Evolutionary conservation across 441 rosid species (phyloP), one percentile per base, ranked within the genome.

Genomic region (Dalechampia spathulata): DNA sequence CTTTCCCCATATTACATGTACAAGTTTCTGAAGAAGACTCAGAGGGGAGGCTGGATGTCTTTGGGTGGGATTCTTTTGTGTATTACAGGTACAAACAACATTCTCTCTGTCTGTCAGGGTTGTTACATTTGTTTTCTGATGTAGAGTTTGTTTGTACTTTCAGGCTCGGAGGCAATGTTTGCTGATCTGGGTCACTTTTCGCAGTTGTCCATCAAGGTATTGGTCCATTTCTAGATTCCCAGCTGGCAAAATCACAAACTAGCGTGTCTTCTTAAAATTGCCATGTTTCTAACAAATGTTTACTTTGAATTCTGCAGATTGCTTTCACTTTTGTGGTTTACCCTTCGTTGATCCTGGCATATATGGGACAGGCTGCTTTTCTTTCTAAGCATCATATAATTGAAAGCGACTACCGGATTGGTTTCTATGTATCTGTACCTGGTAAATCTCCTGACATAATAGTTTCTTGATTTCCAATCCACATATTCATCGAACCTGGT

Each of bases 341-440:
- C 58, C 96, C 96, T 13, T 80, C 96, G 1, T 68, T 89, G 63
- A 83, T 89, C 67, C 83, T 89, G 12, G 96, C 96, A 27, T 89
- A 89, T 52, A 89, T 89, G 96, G 96, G 96, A 57, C 96, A 89
- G 80, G 96, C 96, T 23, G 95, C 96, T 36, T 86, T 82, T 70
- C 83, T 89, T 36, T 89, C 96, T 11, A 70, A 62, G 76, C 96
- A 89, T 68, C 96, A 89, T 68, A 59, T 32, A 17, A 54, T 66
- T 15, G 85, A 74, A 57, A 86, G 48, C 17, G 77, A 78, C 55
- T 83, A 85, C 77, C 65, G 67, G 41, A 80, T 89, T 42, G 94
- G 96, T 59, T 89, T 89, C 65, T 89, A 89, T 42, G 94, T 86
- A 38, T 89, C 94, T 2, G 96, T 89, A 20, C 95, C 95, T 0